Conservation (phyloP, 768 basidiomycete species). For the Kwoniella sp. region DNA sequence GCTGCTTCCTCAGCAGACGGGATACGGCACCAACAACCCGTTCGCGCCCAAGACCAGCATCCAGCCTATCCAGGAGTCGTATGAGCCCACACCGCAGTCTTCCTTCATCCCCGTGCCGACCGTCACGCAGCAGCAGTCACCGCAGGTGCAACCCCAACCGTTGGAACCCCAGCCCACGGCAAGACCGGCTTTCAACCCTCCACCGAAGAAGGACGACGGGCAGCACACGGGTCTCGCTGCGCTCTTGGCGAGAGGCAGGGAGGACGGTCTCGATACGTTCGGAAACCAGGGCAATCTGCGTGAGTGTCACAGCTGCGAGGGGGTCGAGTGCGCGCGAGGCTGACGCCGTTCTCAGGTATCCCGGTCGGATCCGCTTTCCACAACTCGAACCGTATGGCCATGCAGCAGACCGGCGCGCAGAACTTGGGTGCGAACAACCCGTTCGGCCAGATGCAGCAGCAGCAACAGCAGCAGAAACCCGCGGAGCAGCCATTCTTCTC, state of each 20-base stretch:
- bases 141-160: slow-evolving; percentile 52
- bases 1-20: slow-evolving; percentile 50
- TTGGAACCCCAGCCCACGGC: slow-evolving; percentile 48
- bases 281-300: slow-evolving; percentile 79
- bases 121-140: slow-evolving; percentile 37
- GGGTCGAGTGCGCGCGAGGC: background rate
- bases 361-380: slow-evolving; percentile 54
- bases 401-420: slow-evolving; percentile 32
- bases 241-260: slow-evolving; percentile 70
- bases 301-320: slow-evolving; percentile 31
- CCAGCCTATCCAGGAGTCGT: slow-evolving; percentile 33
- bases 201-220: slow-evolving; percentile 57
- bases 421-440: slow-evolving; percentile 47
- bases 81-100: slow-evolving; percentile 41
- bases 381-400: slow-evolving; percentile 48
- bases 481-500: slow-evolving; percentile 75
- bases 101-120: slow-evolving; percentile 45
- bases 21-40: slow-evolving; percentile 82
- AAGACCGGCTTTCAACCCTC: slow-evolving; percentile 37
- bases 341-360: slow-evolving; percentile 55
- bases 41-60: slow-evolving; percentile 59
- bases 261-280: slow-evolving; percentile 92
- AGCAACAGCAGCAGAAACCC: slow-evolving; percentile 49
- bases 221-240: slow-evolving; percentile 69
- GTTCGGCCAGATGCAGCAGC: slow-evolving; percentile 56